Evolutionary conservation across 2,329 filamentous ascomycete genomes (phyloP), one percentile per base, ranked within the genome.

Genomic region (Hirsutella thompsonii): DNA sequence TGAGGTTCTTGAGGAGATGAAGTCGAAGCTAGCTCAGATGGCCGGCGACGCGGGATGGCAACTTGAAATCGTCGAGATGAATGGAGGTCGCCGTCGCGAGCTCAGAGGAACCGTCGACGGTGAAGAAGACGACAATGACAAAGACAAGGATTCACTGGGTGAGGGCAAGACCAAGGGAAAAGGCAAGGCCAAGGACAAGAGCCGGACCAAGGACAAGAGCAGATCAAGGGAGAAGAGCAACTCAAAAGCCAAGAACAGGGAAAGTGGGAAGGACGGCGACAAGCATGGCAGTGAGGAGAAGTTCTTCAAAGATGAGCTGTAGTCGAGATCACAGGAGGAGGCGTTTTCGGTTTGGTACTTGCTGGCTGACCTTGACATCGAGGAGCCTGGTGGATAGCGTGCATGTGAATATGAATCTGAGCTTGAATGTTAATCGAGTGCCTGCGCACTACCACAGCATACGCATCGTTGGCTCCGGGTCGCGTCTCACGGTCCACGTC

Each of bases 21-120:
- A 74, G 51, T 70, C 78, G 46, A 68, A 84, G 53, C 61, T 94
- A 43, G 70, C 83, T 55, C 72, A 77, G 51, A 55, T 83, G 33
- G 84, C 85, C 0, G 74, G 78, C 3, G 77, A 81, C 8, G 74
- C 79, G 48, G 77, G 78, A 14, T 94, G 88, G 87, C 83, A 79
- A 52, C 65, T 94, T 44, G 84, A 92, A 58, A 69, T 92, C 13
- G 75, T 92, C 1, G 82, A 92, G 52, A 69, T 76, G 10, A 70
- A 74, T 19, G 63, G 69, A 4, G 55, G 58, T 4, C 69, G 73
- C 19, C 64, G 75, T 16, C 54, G 62, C 46, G 81, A 87, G 54
- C 74, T 90, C 33, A 67, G 81, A 36, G 84, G 81, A 0, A 75
- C 84, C 34, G 72, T 90, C 14, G 78, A 81, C 21, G 70, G 66